These are phyloP conservation scores for Micromonas commoda DNA, from an alignment of 139 green algal species.

Conservation along the genomic window DNA sequence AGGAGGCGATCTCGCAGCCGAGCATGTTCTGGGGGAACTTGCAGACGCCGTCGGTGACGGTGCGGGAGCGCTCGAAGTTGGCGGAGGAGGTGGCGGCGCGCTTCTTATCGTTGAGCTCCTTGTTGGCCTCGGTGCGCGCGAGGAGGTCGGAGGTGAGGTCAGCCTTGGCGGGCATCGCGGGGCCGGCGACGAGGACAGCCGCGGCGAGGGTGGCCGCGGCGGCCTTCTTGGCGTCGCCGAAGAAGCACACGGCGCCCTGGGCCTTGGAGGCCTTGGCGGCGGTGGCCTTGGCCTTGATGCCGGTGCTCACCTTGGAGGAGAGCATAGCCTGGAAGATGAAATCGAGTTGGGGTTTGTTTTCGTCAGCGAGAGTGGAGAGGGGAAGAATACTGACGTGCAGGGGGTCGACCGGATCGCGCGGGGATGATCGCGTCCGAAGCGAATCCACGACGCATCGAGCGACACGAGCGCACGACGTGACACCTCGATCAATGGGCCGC, in stretches of 20 bases:
- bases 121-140: constrained; percentile 33
- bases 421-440: background rate
- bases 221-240: background rate
- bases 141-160: constrained; percentile 30
- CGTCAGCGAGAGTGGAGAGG: background rate
- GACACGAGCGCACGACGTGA: background rate
- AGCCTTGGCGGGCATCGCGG: background rate
- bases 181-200: background rate
- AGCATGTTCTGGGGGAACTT: constrained; percentile 39
- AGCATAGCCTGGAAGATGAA: background rate
- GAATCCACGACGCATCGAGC: background rate
- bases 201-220: background rate
- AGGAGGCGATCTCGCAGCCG: constrained; percentile 36
- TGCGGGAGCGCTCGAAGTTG: constrained; percentile 38
- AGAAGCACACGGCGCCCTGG: background rate
- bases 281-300: background rate
- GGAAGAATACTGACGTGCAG: background rate
- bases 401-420: too few relatives aligned
- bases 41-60: constrained; percentile 38
- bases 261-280: background rate
- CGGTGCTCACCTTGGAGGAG: background rate
- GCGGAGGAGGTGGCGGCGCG: constrained; percentile 31
- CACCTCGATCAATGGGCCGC: background rate
- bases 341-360: background rate
- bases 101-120: constrained; percentile 44